Percentiles rank a stretch among this genome's conserved stretches.
Evolutionary conservation across 176 grass and related monocot genomes (phyloP).

Genomic region (Carex cristatella): DNA sequence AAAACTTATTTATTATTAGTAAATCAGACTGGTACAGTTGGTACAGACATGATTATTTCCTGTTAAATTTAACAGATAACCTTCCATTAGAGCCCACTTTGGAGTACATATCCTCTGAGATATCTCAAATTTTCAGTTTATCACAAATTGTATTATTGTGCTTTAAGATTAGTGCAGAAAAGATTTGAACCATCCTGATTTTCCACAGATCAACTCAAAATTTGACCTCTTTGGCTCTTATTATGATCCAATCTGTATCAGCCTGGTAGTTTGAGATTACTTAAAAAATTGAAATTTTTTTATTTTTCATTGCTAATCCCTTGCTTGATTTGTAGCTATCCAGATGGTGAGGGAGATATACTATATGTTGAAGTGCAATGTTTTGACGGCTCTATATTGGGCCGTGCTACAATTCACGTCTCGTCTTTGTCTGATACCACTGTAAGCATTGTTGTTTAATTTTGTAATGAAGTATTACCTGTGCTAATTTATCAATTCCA

Average conservation of each 20-base stretch:
- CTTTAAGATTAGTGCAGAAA: no score
- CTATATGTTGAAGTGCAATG: constrained; percentile 75
- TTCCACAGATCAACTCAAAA: no score
- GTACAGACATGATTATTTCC: background rate
- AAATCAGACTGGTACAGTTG: background rate
- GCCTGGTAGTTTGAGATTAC: background rate
- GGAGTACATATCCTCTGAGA: no score
- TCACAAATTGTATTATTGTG: no score
- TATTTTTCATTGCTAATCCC: background rate
- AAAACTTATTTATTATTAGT: background rate
- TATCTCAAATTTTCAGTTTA: no score
- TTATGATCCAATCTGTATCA: background rate
- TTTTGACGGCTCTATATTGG: constrained; percentile 55
- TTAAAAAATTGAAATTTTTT: background rate
- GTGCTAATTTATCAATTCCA: background rate
- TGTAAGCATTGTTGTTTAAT: constrained; percentile 43
- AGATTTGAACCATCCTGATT: no score
- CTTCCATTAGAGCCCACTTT: background rate
- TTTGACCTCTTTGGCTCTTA: background rate
- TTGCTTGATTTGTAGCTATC: constrained; percentile 47
- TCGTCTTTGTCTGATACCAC: constrained; percentile 53
- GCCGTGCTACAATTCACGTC: constrained; percentile 63
- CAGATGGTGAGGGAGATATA: constrained; percentile 60
- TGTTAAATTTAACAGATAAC: background rate
- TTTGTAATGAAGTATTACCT: background rate